phyloP scores from a whole-genome alignment of 192 early-diverging fungal genomes.

The Backusella luteola region DNA sequence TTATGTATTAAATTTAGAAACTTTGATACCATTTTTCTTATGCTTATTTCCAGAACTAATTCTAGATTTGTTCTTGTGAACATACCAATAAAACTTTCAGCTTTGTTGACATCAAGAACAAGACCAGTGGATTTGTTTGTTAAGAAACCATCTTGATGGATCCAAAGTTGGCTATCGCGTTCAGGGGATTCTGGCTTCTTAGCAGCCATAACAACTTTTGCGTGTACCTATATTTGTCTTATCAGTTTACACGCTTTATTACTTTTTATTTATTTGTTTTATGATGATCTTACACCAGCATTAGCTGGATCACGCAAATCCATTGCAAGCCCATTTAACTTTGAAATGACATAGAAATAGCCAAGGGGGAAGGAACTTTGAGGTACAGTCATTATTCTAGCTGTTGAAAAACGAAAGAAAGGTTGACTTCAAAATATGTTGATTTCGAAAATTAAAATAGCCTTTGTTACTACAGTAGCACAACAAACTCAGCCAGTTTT shows the following conservation, averaged over 20 bases:
- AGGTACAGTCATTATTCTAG: constrained; percentile 21
- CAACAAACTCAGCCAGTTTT: neutral
- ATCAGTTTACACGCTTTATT: neutral
- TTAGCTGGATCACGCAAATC: constrained; percentile 16
- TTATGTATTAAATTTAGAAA: neutral
- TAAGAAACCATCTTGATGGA: constrained; percentile 32
- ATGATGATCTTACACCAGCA: constrained; percentile 7
- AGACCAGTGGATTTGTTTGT: constrained; percentile 30
- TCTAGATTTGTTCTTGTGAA: neutral
- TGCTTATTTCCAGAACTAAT: neutral
- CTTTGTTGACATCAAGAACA: constrained; percentile 30
- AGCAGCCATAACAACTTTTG: constrained; percentile 15
- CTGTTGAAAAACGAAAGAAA: neutral
- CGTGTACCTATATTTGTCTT: neutral
- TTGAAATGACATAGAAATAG: constrained; percentile 31
- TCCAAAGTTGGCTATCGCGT: constrained; percentile 33
- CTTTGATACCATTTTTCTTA: neutral
- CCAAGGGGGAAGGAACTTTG: constrained; percentile 27
- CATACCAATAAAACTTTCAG: constrained; percentile 29
- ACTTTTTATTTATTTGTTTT: neutral
- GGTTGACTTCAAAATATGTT: neutral
- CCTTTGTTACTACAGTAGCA: neutral
- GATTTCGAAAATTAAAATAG: neutral
- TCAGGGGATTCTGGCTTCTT: constrained; percentile 18
- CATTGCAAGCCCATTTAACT: constrained; percentile 25